Base-by-base conservation (phyloP, 2,329 filamentous ascomycete species). In the Aspergillus puulaauensis region DNA sequence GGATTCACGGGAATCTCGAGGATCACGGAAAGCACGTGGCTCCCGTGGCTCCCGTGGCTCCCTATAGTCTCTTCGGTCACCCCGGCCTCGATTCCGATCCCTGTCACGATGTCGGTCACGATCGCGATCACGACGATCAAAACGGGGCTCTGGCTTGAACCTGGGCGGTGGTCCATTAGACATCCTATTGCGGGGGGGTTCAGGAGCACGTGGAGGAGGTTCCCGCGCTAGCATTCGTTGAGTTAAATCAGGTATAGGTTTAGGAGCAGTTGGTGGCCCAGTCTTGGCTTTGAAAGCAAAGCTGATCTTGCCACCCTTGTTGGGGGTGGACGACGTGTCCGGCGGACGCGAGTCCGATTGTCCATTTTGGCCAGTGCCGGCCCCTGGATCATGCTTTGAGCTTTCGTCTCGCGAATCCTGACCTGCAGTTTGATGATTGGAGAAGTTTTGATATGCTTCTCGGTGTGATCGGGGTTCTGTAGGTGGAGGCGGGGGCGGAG, bases 201-300 rank as follows among this genome's bases (percentile, higher is more conserved):
- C 71, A 45, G 68, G 60, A 15, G 62, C 66, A 27, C 74, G 71
- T 33, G 71, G 69, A 17, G 73, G 70, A 9, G 75, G 68, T 65
- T 72, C 80, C 66, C 71, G 69, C 43, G 68, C 63, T 53, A 74
- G 78, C 80, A 77, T 79, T 64, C 73, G 77, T 65, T 73, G 75
- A 14, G 77, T 75, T 52, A 83, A 65, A 58, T 82, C 82, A 41
- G 78, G 69, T 43, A 83, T 81, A 27, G 79, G 75, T 61, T 82
- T 82, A 47, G 78, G 77, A 57, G 80, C 79, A 60, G 82, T 78
- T 24, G 79, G 76, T 19, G 87, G 80, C 3, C 82, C 80, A 21
- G 86, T 84, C 70, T 89, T 93, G 56, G 87, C 84, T 72, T 97
- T 97, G 74, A 98, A 91, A 1, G 92, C 91, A 73, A 98, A 98